Conservation (phyloP, 495 filamentous ascomycete genomes). For the Tuber umbilicatum region DNA sequence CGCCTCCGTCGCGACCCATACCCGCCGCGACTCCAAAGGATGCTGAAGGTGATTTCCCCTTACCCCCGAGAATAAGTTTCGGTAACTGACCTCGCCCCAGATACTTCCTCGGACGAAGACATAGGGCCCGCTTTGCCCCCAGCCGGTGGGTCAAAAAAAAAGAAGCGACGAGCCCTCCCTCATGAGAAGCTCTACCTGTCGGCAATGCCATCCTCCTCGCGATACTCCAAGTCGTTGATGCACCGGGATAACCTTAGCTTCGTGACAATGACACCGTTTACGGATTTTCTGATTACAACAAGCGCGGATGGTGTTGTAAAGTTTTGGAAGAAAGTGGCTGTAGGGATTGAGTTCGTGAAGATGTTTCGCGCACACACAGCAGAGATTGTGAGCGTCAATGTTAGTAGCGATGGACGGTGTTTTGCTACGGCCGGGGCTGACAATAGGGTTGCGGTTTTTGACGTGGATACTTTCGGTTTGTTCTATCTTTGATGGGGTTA, state of each 20-base stretch:
- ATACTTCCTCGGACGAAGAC: slow-evolving; percentile 82
- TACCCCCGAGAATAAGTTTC: not conserved
- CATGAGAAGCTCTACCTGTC: slow-evolving; percentile 82
- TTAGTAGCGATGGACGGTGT: slow-evolving; percentile 83
- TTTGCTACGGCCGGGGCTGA: slow-evolving; percentile 85
- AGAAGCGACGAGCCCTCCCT: slow-evolving; percentile 77
- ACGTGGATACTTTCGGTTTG: slow-evolving; percentile 82
- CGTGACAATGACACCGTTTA: slow-evolving; percentile 74
- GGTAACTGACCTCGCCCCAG: slow-evolving; percentile 42
- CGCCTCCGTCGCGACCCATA: not conserved
- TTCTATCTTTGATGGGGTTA: not conserved
- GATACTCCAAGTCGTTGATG: slow-evolving; percentile 97
- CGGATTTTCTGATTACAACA: slow-evolving; percentile 90
- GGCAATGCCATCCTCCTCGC: slow-evolving; percentile 70
- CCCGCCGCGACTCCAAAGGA: not conserved
- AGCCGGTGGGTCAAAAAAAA: slow-evolving; percentile 50
- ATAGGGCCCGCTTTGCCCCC: slow-evolving; percentile 82
- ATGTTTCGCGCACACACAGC: slow-evolving; percentile 87
- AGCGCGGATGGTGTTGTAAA: slow-evolving; percentile 92
- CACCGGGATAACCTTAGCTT: slow-evolving; percentile 91
- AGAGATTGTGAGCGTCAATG: slow-evolving; percentile 73
- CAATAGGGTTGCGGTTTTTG: slow-evolving; percentile 89
- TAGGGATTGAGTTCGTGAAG: slow-evolving; percentile 94
- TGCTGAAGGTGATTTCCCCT: not conserved
- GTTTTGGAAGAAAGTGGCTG: slow-evolving; percentile 96